phyloP scores from a whole-genome alignment of 352 stramenopile genomes.

The Pythium chondricola region DNA sequence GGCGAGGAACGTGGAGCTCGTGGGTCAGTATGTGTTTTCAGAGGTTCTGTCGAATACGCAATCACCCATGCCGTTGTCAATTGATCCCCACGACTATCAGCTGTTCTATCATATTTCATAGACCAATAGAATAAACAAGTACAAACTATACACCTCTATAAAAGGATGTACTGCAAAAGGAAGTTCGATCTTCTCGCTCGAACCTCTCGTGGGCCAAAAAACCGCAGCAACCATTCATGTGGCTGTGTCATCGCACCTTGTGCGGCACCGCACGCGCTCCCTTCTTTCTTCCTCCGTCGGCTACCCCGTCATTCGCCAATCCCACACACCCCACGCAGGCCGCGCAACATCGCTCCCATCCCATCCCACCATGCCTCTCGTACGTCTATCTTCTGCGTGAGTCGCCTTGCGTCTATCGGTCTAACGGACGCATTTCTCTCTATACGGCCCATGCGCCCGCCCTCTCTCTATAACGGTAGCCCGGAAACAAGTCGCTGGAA shows the following conservation, averaged over 20 bases:
- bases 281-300: too few species aligned
- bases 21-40: constrained; percentile 5
- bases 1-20: constrained; percentile 16
- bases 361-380: constrained; percentile 40
- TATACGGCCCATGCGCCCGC: too few species aligned
- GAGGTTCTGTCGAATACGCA: constrained; percentile 7
- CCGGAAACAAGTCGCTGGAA: constrained; percentile 78
- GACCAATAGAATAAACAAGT: neutral
- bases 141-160: neutral
- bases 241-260: neutral
- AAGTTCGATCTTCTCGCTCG: neutral
- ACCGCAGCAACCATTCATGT: constrained; percentile 1
- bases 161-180: neutral
- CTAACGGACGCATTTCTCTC: too few species aligned
- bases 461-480: constrained; percentile 18
- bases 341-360: neutral
- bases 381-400: constrained; percentile 20
- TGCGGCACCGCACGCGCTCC: constrained; percentile 7
- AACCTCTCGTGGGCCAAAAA: neutral
- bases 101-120: constrained; percentile 2
- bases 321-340: constrained; percentile 10
- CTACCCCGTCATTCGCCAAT: constrained; percentile 16
- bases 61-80: neutral
- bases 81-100: too few species aligned
- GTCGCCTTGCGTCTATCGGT: too few species aligned